A percentile compares a stretch with the other conserved stretches of the same genome.
phyloP scores from a whole-genome alignment of 345 rosid species.

The Acer campestre region DNA sequence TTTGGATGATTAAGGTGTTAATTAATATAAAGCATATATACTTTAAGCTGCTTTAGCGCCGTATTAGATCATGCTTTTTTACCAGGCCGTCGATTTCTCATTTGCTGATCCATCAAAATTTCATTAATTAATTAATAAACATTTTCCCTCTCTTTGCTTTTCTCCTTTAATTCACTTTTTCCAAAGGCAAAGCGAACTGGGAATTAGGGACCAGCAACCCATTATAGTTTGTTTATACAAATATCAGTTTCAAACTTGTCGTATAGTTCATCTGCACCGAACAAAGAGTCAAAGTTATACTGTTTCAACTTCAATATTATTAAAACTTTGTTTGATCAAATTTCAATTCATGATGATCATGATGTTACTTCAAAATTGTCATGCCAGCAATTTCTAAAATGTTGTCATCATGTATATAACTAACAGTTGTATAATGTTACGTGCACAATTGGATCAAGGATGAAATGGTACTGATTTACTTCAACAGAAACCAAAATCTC shows the following conservation, averaged over 20 bases:
- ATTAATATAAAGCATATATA: slow-evolving; percentile 52
- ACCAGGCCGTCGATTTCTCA: slow-evolving; percentile 24
- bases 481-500: too few relatives aligned
- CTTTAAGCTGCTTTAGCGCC: slow-evolving; percentile 48
- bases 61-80: slow-evolving; percentile 30
- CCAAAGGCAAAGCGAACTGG: slow-evolving; percentile 38
- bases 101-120: slow-evolving; percentile 16
- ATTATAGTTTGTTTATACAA: not conserved
- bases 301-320: not conserved
- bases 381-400: not conserved
- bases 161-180: slow-evolving; percentile 23
- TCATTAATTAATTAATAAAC: not conserved
- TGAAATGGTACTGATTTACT: too few relatives aligned
- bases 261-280: not conserved
- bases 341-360: not conserved
- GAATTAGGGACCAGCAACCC: slow-evolving; percentile 32
- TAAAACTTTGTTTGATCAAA: not conserved
- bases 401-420: not conserved
- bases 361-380: not conserved
- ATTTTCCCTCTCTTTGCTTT: not conserved
- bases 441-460: too few relatives aligned
- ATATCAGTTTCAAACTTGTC: slow-evolving; percentile 1
- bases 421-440: too few relatives aligned
- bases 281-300: too few relatives aligned
- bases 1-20: slow-evolving; percentile 23